Base-by-base conservation (phyloP, 2,329 filamentous ascomycete genomes). In the Talaromyces albobiverticillius region DNA sequence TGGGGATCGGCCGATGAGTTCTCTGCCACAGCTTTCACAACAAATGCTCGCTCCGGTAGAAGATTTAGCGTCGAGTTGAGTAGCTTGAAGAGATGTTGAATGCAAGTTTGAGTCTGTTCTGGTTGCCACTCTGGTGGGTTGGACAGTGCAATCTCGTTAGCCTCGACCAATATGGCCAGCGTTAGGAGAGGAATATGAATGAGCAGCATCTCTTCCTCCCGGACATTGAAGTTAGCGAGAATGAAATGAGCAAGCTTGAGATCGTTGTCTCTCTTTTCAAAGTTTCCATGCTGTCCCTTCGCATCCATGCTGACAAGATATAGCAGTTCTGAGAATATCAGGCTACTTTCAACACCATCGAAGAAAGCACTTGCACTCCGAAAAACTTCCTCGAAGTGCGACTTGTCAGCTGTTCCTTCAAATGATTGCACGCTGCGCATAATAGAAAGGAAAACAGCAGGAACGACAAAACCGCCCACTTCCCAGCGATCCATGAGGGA, bases 401-500 rank as follows among this genome's bases (percentile, higher is more conserved):
- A 73, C 64, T 87, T 87, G n/a, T 80, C 80, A 1, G 87, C 83
- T 49, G 76, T 77, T 23, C 77, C 74, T 69, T 91, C 86, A 73
- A 91, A 97, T 43, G 79, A 76, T 60, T 87, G 85, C 34, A 95
- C 86, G 62, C 87, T 95, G 66, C 86, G 82, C 62, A 99, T 83
- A 23, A 93, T 86, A 3, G 92, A 89, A 13, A 96, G 77, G 65
- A 99, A 97, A 13, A 97, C 83, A 57, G 90, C 86, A 0, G 92
- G 89, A 1, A 97, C 87, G 45, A 99, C 85, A 16, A 93, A 79
- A 1, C 90, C 90, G 26, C 94, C 94, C 60, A 99, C 93, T 69
- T 99, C 94, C 92, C 91, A 97, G 55, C 92, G 86, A 72, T 99
- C 94, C 94, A 99, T 97, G 50, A 99, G 78, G 14, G 95, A 96